A percentile compares a stretch with the other conserved stretches of the same genome.
Conservation (phyloP, 2,329 filamentous ascomycete species). For the Exserohilum rostratum region DNA sequence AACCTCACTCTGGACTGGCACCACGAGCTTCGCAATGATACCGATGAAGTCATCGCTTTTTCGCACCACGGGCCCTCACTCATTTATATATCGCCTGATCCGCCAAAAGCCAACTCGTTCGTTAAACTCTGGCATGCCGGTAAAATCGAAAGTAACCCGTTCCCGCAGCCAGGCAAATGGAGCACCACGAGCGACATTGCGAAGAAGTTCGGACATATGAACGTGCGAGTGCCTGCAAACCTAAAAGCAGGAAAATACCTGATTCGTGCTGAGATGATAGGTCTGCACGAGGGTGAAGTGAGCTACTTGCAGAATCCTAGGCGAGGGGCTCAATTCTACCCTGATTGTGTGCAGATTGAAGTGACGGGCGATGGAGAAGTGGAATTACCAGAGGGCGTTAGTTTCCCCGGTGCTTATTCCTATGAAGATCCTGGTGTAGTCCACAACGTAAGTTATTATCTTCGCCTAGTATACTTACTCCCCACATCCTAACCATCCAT, state of each 20-base stretch:
- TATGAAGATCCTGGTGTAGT: conserved; percentile 46
- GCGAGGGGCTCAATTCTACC: conserved; percentile 51
- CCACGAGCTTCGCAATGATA: conserved; percentile 44
- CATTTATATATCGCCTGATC: conserved; percentile 51
- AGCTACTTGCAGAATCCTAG: conserved; percentile 35
- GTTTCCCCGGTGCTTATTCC: conserved; percentile 53
- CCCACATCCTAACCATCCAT: not conserved
- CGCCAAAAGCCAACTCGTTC: conserved; percentile 46
- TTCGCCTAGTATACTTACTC: not conserved
- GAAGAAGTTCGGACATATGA: conserved; percentile 35
- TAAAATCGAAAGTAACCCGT: conserved; percentile 39
- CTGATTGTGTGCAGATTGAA: conserved; percentile 51
- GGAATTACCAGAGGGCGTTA: conserved; percentile 47
- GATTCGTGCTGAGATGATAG: conserved; percentile 53
- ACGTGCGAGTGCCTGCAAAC: conserved; percentile 40
- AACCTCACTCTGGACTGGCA: conserved; percentile 51
- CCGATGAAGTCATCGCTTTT: conserved; percentile 42
- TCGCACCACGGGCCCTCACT: conserved; percentile 44
- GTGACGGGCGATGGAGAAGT: conserved; percentile 41
- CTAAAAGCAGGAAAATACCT: conserved; percentile 51
- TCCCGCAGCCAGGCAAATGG: conserved; percentile 45
- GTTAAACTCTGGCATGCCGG: conserved; percentile 51
- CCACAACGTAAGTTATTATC: conserved; percentile 37
- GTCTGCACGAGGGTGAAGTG: conserved; percentile 49
- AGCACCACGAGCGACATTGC: conserved; percentile 35